Evolutionary conservation across 805 yeast species (phyloP), one percentile per base, ranked within the genome.

Genomic region (Cyberlindnera bimundalis): DNA sequence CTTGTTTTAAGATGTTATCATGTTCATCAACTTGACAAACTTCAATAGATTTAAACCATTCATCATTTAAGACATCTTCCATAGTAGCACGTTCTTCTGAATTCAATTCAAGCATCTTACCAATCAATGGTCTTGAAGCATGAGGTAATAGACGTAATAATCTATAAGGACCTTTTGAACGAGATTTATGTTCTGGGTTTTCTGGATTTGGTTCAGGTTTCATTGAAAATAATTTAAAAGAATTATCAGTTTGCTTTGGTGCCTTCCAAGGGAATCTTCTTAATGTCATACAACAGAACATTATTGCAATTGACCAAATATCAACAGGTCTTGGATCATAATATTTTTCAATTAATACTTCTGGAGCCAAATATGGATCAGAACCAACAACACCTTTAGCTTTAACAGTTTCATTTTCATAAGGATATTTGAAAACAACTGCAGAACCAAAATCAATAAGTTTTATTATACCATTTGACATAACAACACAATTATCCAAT

Each of bases 281-380:
- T 50, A 90, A 66, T 2, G 83, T 71, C 90, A 89, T 85, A 65
- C 98, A 90, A 60, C 96, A 88, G 59, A 75, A 91, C 39, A 93
- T 87, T 21, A 91, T 86, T 0, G 96, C 98, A 39, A 87, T 68
- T 1, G 96, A 86, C 99, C 99, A 91, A 17, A 90, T 77, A 60
- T 91, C 99, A 2, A 81, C 87, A 6, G 83, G 80, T 37, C 93
- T 76, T 15, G 97, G 93, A 60, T 91, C 96, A 61, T 91, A 91
- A 33, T 60, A 52, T 6, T 62, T 46, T 39, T 66, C 65, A 16
- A 65, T 58, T 41, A 91, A 71, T 31, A 91, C 90, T 61, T 91
- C 99, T 0, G 98, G 98, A 0, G 97, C 93, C 46, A 91, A 66
- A 58, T 91, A 91, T 2, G 99, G 98, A 62, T 91, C 99, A 2